Evolutionary conservation across 768 basidiomycete species (phyloP).

Genomic region (Psilocybe cyanescens): DNA sequence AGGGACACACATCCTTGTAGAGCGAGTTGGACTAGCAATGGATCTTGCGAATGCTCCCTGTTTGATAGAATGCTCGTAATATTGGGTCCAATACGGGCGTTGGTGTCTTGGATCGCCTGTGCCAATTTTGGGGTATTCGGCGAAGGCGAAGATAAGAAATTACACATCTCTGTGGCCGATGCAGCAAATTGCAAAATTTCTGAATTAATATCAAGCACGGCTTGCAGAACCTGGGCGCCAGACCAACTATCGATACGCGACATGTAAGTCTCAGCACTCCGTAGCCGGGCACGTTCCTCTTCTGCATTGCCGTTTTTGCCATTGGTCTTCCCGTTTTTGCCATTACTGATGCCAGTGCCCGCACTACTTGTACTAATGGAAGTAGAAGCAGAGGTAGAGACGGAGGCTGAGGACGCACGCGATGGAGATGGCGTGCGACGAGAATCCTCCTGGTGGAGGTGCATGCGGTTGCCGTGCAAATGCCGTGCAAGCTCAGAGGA

Average conservation of each 20-base stretch:
- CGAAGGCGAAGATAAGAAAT: slow-evolving; percentile 47
- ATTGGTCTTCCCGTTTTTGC: slow-evolving; percentile 1
- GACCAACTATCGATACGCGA: slow-evolving; percentile 78
- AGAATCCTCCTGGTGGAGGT: slow-evolving; percentile 19
- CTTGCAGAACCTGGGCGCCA: slow-evolving; percentile 77
- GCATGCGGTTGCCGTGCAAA: slow-evolving; percentile 21
- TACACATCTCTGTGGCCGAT: slow-evolving; percentile 70
- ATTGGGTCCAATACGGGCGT: slow-evolving; percentile 63
- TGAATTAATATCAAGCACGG: slow-evolving; percentile 78
- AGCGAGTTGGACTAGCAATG: slow-evolving; percentile 76
- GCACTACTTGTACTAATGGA: slow-evolving; percentile 20
- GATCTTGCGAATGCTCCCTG: slow-evolving; percentile 75
- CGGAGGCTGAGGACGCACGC: slow-evolving; percentile 12
- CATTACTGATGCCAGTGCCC: slow-evolving; percentile 8
- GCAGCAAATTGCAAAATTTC: slow-evolving; percentile 84
- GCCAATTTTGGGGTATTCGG: slow-evolving; percentile 39
- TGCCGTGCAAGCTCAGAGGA: slow-evolving; percentile 29
- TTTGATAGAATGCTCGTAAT: slow-evolving; percentile 63
- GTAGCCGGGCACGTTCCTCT: slow-evolving; percentile 61
- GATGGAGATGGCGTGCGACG: slow-evolving; percentile 25
- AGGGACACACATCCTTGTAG: slow-evolving; percentile 72
- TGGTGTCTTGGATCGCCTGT: slow-evolving; percentile 62
- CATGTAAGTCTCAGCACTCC: slow-evolving; percentile 68
- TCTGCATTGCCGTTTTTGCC: slow-evolving; percentile 12
- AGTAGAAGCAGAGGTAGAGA: slow-evolving; percentile 16